Conservation (phyloP, 495 filamentous ascomycete genomes). For the Penicillium fimorum region DNA sequence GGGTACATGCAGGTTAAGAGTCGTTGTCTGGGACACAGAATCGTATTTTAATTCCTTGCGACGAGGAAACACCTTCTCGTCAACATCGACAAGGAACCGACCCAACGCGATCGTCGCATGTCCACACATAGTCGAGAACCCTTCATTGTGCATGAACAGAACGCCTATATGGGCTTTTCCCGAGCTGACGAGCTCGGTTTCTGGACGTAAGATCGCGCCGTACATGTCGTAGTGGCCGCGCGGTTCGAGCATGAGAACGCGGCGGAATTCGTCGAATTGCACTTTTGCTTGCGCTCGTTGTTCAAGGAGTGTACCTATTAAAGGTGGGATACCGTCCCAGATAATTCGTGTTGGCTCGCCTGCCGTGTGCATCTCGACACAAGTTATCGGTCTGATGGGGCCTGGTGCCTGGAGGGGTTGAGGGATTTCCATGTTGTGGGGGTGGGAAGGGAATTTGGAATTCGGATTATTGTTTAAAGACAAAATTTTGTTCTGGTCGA, state of each 20-base stretch:
- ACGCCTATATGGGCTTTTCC: constrained; percentile 20
- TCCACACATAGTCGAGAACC: constrained; percentile 76
- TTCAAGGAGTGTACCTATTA: constrained; percentile 20
- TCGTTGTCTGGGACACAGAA: not conserved
- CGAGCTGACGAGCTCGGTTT: constrained; percentile 20
- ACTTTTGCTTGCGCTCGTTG: constrained; percentile 24
- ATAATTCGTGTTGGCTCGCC: constrained; percentile 28
- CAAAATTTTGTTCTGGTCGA: not conserved
- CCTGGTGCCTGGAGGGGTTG: not conserved
- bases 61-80: constrained; percentile 16
- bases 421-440: not conserved
- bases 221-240: constrained; percentile 30
- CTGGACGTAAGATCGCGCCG: constrained; percentile 19
- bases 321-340: constrained; percentile 14
- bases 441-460: not conserved
- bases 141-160: constrained; percentile 60
- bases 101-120: constrained; percentile 41
- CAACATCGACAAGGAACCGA: constrained; percentile 25
- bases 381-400: constrained; percentile 8
- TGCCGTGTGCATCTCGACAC: constrained; percentile 29
- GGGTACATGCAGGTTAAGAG: constrained; percentile 19
- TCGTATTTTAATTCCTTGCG: constrained; percentile 12
- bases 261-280: constrained; percentile 20
- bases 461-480: too few species aligned
- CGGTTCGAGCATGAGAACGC: constrained; percentile 23